Base-by-base conservation (phyloP, 78 protist species). In the Diacronema lutheri region DNA sequence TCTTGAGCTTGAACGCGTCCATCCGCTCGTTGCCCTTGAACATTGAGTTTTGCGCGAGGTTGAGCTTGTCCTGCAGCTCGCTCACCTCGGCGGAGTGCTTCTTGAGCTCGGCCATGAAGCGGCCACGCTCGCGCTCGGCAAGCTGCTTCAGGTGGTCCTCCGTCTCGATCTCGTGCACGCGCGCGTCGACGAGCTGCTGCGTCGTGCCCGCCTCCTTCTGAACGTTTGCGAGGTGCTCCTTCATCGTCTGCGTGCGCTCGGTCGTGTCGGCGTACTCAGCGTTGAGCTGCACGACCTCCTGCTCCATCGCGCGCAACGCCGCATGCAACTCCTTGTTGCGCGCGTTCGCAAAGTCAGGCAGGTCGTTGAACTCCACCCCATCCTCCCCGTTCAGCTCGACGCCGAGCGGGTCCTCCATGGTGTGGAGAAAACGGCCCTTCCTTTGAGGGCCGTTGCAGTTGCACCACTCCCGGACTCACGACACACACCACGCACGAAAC, bases 1-100 rank as follows among this genome's bases (percentile, higher is more conserved):
- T 83, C 77, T 86, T 81, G 19, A 65, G 38, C 84, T 90, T 90
- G 68, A 90, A 85, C n/a, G 16, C 69, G 37, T 93, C 95, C 87
- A 93, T 78, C 80, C 40, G 12, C 77, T 90, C 91, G 77, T 93
- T 93, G 68, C 93, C 87, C 2, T 40, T 61, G 78, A 93, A 93
- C 55, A 90, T 81, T n/a, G 23, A 0, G 65, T 89, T 84, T 73
- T 90, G 93, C n/a, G 86, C 35, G 33, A 41, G 6, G 37, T 88
- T 85, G 58, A 91, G 12, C 69, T 79, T 25, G 69, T 93, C 93
- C 46, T 81, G 85, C 29, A 84, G 73, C 41, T 93, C 93, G 37
- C 11, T 4, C 31, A 50, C 50, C 40, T 40, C 19, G 16, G 29
- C 11, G 71, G 73, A 68, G 29, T 58, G 57, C 44, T 81, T 61